Evolutionary conservation across 75 land plant genomes (phyloP), one percentile per base, ranked within the genome.

Genomic region (Selaginella tamariscina): DNA sequence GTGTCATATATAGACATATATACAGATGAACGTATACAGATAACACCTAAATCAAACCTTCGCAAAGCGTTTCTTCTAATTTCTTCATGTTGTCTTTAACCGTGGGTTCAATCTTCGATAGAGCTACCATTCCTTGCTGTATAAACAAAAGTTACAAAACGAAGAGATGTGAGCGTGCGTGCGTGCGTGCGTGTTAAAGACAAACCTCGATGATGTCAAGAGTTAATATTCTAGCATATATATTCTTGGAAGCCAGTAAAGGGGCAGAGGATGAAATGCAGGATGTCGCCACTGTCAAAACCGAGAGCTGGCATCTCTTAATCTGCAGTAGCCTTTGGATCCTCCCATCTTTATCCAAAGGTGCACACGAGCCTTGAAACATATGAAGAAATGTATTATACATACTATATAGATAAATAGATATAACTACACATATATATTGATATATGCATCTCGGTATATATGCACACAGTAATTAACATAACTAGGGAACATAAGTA

Each of bases 171-270:
- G n/a, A n/a, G n/a, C n/a, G n/a, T n/a, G n/a, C n/a, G n/a, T 65
- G 21, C 32, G 29, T 65, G 8, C 32, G 29, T 5, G 2, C 67
- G 23, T 65, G 32, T 28, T 21, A 2, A 33, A 2, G 29, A 59
- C 68, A 29, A 18, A 77, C 79, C 71, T 73, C 76, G 13, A 73
- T 73, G n/a, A 63, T 73, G 28, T 68, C 79, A 20, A 77, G 75
- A 20, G 65, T 71, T 56, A 73, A 32, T 28, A 77, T 72, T 32
- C 79, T 72, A 24, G 74, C 63, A 20, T 54, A 75, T 26, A 33
- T 24, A 32, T 77, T 74, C 29, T 54, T 67, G 9, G 79, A 77
- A n/a, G 79, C 74, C 65, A 77, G 29, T 24, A 77, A 67, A 64
- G 79, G 79, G 54, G 71, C 68, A 30, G 66, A 65, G 27, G 79